phyloP scores from a whole-genome alignment of 306 rosid genomes.

The Trifolium repens region DNA sequence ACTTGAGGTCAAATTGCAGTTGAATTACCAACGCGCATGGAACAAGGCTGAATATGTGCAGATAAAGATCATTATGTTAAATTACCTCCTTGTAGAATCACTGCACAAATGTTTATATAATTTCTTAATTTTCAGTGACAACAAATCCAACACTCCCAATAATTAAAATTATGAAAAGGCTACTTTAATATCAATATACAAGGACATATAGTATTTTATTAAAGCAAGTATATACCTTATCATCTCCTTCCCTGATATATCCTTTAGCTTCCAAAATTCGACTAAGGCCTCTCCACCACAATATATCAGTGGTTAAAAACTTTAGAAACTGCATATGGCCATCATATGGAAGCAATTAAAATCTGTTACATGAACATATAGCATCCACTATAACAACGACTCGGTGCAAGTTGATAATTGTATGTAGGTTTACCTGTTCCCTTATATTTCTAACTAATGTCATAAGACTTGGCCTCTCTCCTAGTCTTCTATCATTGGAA shows the following conservation, averaged over 20 bases:
- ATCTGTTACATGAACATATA: constrained; percentile 11
- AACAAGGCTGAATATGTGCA: constrained; percentile 3
- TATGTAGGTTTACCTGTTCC: constrained; percentile 64
- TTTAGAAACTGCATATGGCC: constrained; percentile 58
- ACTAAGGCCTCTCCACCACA: constrained; percentile 95
- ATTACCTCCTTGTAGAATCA: neutral
- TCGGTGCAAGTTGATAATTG: constrained; percentile 27
- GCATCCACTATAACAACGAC: constrained; percentile 2
- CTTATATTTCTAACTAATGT: constrained; percentile 70
- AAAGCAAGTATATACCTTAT: constrained; percentile 55
- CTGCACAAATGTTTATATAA: neutral
- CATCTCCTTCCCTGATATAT: constrained; percentile 70
- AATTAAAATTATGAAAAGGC: constrained; percentile 2
- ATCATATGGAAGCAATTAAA: constrained; percentile 32
- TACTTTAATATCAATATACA: constrained; percentile 10
- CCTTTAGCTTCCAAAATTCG: constrained; percentile 85
- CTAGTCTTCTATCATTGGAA: constrained; percentile 36
- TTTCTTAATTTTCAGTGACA: constrained; percentile 14
- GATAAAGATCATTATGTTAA: constrained; percentile 11
- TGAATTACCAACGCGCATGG: constrained; percentile 18
- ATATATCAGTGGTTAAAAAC: constrained; percentile 62
- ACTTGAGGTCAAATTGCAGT: constrained; percentile 29
- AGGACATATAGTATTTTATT: constrained; percentile 4
- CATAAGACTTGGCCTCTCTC: constrained; percentile 60
- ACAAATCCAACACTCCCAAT: constrained; percentile 32